Percentiles rank a stretch among this genome's conserved stretches.
Evolutionary conservation across 164 flowering plant genomes (phyloP).

Genomic region (Tetracentron sinense): DNA sequence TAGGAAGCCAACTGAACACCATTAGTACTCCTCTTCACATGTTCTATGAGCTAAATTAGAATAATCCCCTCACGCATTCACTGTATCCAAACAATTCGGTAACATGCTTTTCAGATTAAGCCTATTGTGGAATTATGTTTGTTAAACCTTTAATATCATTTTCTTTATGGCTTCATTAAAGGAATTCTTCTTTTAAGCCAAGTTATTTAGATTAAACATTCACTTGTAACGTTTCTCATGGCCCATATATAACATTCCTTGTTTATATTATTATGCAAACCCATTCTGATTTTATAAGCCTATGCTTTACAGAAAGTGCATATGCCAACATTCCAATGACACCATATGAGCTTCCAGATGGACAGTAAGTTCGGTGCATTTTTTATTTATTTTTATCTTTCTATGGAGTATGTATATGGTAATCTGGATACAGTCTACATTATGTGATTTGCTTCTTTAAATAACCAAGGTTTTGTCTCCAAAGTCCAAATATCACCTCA

Average conservation of each 20-base stretch:
- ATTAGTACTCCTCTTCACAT: no score
- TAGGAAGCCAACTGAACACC: no score
- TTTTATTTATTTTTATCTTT: not conserved
- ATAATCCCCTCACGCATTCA: no score
- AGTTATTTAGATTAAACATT: not conserved
- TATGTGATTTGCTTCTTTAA: not conserved
- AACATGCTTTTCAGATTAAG: not conserved
- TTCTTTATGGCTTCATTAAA: not conserved
- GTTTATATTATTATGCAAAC: not conserved
- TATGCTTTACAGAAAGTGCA: constrained; percentile 51
- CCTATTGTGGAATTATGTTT: not conserved
- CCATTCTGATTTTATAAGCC: not conserved
- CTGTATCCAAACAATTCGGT: no score
- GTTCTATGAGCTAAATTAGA: no score
- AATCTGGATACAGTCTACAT: not conserved
- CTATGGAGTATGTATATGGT: not conserved
- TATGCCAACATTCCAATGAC: constrained; percentile 97
- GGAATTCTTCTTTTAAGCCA: not conserved
- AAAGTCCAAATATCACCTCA: not conserved
- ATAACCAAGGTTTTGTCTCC: not conserved
- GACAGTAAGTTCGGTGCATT: constrained; percentile 68
- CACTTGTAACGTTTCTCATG: not conserved
- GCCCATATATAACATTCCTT: not conserved
- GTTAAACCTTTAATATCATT: not conserved
- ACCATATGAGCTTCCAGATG: constrained; percentile 98